Conservation (phyloP, 805 yeast genomes). For the Candida schatavii region DNA sequence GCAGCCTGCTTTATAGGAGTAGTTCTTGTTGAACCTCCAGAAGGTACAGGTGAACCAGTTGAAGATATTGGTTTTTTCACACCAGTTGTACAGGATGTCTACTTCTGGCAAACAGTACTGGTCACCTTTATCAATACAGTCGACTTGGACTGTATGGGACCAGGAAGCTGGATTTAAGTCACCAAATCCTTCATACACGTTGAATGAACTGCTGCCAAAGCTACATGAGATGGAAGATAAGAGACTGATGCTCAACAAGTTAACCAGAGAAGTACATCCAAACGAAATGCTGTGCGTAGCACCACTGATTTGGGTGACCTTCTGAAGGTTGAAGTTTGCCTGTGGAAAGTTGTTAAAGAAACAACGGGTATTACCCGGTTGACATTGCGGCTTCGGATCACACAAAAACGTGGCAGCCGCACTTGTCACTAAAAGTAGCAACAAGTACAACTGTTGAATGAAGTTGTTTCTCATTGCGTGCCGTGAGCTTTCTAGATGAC, state of each 20-base stretch:
- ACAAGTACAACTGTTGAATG: conserved; percentile 1
- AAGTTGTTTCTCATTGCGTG: background rate
- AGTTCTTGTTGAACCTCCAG: conserved; percentile 1
- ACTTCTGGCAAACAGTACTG: background rate
- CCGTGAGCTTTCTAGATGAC: background rate
- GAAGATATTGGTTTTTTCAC: background rate
- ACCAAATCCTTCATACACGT: background rate
- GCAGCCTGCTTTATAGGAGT: conserved; percentile 1
- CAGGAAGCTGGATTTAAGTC: background rate
- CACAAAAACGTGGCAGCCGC: background rate
- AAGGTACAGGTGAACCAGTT: background rate
- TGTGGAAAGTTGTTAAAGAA: background rate
- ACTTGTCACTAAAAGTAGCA: background rate
- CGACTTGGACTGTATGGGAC: background rate
- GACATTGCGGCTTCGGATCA: background rate
- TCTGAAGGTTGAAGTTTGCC: background rate
- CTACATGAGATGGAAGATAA: background rate
- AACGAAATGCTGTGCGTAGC: background rate
- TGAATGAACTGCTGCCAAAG: background rate
- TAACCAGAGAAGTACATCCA: background rate
- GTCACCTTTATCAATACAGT: conserved; percentile 5
- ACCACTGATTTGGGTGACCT: background rate
- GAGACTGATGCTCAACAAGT: background rate
- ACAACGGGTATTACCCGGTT: background rate
- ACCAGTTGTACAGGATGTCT: conserved; percentile 1